Percentiles rank a stretch among this genome's conserved stretches.
Evolutionary conservation across 257 asterid species (phyloP).

Genomic region (Leonotis leonurus): DNA sequence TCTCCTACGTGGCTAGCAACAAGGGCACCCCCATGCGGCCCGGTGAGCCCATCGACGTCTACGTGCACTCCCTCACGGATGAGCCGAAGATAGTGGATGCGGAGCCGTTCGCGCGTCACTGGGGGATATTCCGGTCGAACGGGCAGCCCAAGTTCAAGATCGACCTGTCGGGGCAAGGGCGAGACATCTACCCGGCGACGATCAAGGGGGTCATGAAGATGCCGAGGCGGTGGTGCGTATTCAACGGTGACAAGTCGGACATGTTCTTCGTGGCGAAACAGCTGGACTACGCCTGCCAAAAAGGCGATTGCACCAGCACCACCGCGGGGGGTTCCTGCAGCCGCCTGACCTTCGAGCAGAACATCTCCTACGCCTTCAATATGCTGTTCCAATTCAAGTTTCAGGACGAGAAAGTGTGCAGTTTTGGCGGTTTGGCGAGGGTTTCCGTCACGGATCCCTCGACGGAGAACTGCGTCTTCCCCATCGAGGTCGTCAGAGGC

Average conservation of each 20-base stretch:
- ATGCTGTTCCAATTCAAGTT: constrained; percentile 11
- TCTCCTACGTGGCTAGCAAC: constrained; percentile 12
- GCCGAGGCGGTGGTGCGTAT: constrained; percentile 33
- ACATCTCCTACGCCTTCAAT: constrained; percentile 29
- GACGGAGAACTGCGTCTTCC: constrained; percentile 21
- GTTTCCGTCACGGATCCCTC: constrained; percentile 27
- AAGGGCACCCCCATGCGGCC: constrained; percentile 45
- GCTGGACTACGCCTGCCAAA: neutral
- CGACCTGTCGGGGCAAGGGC: constrained; percentile 29
- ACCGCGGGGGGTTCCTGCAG: constrained; percentile 23
- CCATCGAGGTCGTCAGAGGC: constrained; percentile 34
- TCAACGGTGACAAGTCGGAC: neutral
- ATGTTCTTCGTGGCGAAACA: neutral
- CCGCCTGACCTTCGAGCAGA: neutral
- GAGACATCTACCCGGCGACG: constrained; percentile 14
- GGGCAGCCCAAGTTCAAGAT: constrained; percentile 35
- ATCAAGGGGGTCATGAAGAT: constrained; percentile 27
- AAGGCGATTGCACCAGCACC: constrained; percentile 24
- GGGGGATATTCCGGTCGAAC: constrained; percentile 31
- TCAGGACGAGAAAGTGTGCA: constrained; percentile 11
- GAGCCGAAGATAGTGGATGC: constrained; percentile 8
- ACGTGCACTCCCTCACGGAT: constrained; percentile 23
- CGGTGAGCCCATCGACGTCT: constrained; percentile 21
- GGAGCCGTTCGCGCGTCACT: neutral
- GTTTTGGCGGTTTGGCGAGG: constrained; percentile 10